Conservation (phyloP, 345 rosid species). For the Theobroma cacao region DNA sequence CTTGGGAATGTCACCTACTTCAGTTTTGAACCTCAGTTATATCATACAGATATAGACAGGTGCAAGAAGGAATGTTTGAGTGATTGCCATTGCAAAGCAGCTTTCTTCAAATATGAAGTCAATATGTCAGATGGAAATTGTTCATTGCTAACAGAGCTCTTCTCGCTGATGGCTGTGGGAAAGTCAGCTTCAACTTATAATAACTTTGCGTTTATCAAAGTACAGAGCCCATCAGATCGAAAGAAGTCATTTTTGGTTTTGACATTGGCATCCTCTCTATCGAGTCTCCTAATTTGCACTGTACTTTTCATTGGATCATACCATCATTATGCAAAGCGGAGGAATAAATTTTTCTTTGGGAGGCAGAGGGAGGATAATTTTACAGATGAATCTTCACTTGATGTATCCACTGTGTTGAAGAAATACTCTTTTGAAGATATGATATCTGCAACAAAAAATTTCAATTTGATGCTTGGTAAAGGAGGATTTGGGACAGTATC, state of each 20-base stretch:
- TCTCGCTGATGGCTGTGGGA: background rate
- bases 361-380: no score
- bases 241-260: background rate
- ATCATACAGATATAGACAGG: background rate
- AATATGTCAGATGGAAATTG: background rate
- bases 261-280: background rate
- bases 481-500: conserved; percentile 25
- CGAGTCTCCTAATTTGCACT: background rate
- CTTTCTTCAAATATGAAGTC: background rate
- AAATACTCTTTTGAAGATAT: conserved; percentile 17
- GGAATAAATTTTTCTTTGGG: background rate
- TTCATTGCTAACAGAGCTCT: background rate
- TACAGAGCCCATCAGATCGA: background rate
- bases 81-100: conserved; percentile 23
- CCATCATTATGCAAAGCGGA: background rate
- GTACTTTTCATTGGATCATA: background rate
- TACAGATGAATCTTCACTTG: background rate
- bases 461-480: conserved; percentile 12
- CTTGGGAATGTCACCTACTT: background rate
- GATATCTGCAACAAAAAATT: conserved; percentile 1
- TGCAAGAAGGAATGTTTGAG: conserved; percentile 2
- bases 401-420: background rate
- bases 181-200: background rate
- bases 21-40: background rate
- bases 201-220: background rate